phyloP scores from a whole-genome alignment of 2,329 filamentous ascomycete species.

The Calonectria pteridis region DNA sequence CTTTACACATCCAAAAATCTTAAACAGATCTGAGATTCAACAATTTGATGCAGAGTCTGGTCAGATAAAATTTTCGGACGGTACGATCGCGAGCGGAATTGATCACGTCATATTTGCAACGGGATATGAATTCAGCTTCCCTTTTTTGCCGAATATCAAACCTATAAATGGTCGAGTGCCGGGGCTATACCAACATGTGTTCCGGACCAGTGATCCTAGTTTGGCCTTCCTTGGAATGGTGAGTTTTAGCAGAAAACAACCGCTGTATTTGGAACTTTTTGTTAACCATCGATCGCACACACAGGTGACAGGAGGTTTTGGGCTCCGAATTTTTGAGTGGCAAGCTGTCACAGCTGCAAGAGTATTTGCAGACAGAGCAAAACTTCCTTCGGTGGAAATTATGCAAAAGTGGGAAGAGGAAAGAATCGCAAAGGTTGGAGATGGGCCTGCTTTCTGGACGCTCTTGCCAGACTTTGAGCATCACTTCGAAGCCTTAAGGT shows the following conservation, averaged over 20 bases:
- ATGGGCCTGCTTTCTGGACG: not conserved
- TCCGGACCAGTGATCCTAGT: not conserved
- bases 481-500: slow-evolving; percentile 55
- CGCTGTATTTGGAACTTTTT: not conserved
- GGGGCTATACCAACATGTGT: not conserved
- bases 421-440: not conserved
- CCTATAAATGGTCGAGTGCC: not conserved
- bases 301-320: not conserved
- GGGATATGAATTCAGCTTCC: not conserved
- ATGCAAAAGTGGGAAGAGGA: not conserved
- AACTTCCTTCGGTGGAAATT: not conserved
- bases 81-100: not conserved
- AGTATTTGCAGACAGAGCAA: not conserved
- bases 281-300: not conserved
- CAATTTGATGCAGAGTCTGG: not conserved
- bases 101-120: not conserved
- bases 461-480: slow-evolving; percentile 49
- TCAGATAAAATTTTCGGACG: not conserved
- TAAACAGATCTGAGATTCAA: not conserved
- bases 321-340: not conserved
- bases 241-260: not conserved
- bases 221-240: not conserved
- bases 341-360: not conserved
- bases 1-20: not conserved
- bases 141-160: not conserved